Evolutionary conservation across 352 stramenopile species (phyloP), one percentile per base, ranked within the genome.

Genomic region (Phytophthora capsici): DNA sequence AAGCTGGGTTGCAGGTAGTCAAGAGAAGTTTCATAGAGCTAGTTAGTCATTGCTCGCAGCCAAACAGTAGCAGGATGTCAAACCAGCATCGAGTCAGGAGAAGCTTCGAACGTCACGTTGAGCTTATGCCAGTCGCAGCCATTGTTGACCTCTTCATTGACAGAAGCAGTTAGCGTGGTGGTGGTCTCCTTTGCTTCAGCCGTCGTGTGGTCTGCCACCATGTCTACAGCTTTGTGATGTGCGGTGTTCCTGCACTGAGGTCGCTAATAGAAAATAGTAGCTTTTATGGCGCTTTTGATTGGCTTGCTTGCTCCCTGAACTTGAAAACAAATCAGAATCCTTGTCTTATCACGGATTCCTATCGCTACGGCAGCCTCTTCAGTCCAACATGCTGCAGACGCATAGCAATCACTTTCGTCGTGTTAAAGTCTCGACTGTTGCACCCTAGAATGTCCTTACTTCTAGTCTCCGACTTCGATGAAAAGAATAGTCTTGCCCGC

Each of bases 41-140:
- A 52, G 53, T 57, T 45, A 71, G 49, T 63, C 8, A 45, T 20
- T 51, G 30, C 2, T 20, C 14, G 13, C 52, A 32, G 16, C 25
- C 16, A 36, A 60, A 28, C 34, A 17, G 23, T 14, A 43, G 20
- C 23, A 26, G 51, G 8, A 13, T 6, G 1, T 30, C 7, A 1
- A 79, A 88, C 79, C 63, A 82, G 69, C 79, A 88, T 88, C 16
- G 57, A 59, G 37, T 85, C 76, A 14, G 56, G 59, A 6, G 70
- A 78, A 32, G 66, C 66, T 48, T 57, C 30, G 40, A 78, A 85
- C 25, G 69, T 76, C 19, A 78, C 26, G 6, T 49, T 17, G 12
- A 88, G 66, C 34, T 71, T 66, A 20, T 77, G 41, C 78, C 78
- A 88, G 20, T 20, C 60, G 38, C 47, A 20, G 38, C 63, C 56